These are phyloP conservation scores for Pharus latifolius DNA, from an alignment of 176 grass and related monocot genomes.

Conservation along the genomic window DNA sequence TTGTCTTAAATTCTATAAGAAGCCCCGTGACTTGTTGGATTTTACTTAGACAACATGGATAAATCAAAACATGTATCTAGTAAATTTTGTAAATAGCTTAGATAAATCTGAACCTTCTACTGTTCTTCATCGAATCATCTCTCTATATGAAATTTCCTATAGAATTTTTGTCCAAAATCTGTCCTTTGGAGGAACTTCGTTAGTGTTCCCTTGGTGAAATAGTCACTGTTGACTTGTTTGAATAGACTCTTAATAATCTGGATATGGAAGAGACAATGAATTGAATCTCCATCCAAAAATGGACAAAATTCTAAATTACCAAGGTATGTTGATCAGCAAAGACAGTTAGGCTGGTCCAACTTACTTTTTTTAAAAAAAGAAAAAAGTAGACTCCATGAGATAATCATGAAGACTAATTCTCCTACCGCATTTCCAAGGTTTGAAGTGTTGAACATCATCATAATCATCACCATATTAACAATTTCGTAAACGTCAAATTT, in stretches of 20 bases:
- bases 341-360: slow-evolving; percentile 9
- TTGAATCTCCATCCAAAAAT: not conserved
- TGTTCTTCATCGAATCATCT: too few relatives aligned
- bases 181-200: not conserved
- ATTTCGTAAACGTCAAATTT: not conserved
- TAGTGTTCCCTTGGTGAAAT: not conserved
- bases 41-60: too few relatives aligned
- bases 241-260: not conserved
- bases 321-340: not conserved
- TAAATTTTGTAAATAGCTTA: too few relatives aligned
- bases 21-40: too few relatives aligned
- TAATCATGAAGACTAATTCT: slow-evolving; percentile 12
- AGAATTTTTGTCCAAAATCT: too few relatives aligned
- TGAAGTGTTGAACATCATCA: slow-evolving; percentile 21
- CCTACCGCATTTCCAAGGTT: slow-evolving; percentile 12
- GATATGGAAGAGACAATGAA: not conserved
- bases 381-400: slow-evolving; percentile 16
- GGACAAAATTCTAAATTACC: not conserved
- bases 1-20: too few relatives aligned
- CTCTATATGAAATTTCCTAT: too few relatives aligned
- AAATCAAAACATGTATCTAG: too few relatives aligned
- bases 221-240: not conserved
- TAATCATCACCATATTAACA: slow-evolving; percentile 2
- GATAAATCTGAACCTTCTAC: too few relatives aligned
- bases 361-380: too few relatives aligned